Evolutionary conservation across 805 yeast species (phyloP), one percentile per base, ranked within the genome.

Genomic region (Saccharomycopsis microspora): DNA sequence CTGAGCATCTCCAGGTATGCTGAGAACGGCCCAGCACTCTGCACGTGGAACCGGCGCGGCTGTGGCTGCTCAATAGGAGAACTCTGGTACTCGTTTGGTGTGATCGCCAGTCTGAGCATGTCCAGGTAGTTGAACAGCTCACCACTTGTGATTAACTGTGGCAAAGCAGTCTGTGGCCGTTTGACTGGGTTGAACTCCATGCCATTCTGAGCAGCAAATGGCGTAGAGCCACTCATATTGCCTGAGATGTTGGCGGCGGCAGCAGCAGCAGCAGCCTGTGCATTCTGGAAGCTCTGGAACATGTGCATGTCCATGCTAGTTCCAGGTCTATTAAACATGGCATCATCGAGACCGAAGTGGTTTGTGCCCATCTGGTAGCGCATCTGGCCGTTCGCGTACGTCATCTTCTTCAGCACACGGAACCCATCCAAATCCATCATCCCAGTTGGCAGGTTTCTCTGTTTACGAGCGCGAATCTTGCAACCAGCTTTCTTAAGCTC

Each of bases 81-180:
- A n/a, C 19, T 10, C 3, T 39, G 27, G 28, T n/a, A 32, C 30
- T 28, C 42, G 10, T 32, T 8, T 9, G 47, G 19, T 8, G 42
- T 30, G 6, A 41, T 27, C 5, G 44, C 45, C 35, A 40, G 36
- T 39, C 44, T 43, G 27, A 46, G 41, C 46, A 43, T 43, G 32
- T 43, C 50, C 34, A 10, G 32, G 33, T 44, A 47, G 32, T 34
- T 35, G 32, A 48, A 43, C 39, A 45, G 47, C 3, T 49, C 48
- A 29, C 45, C 42, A 40, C 50, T 44, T n/a, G 52, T 51, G 35
- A 51, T 41, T n/a, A 51, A 40, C 32, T 51, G 54, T 27, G 54
- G 54, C 42, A 51, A 48, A 7, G 48, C 52, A 38, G 50, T 48
- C 35, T 51, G 54, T 27, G 54, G 54, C 42, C 54, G 41, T 45